phyloP scores from a whole-genome alignment of 768 basidiomycete species.

The Candolleomyces eurysporus region DNA sequence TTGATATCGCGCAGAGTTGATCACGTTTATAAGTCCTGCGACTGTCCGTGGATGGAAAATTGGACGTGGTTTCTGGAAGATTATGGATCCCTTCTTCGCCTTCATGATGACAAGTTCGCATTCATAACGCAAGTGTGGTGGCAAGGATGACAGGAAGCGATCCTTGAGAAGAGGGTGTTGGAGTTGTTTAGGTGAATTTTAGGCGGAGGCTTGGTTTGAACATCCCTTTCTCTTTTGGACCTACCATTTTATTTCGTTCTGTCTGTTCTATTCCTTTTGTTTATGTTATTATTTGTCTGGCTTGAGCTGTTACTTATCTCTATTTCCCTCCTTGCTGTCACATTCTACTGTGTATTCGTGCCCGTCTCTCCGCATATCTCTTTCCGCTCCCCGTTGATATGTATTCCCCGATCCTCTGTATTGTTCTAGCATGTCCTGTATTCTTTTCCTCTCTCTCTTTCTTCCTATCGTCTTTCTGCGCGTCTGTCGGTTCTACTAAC shows the following conservation, averaged over 20 bases:
- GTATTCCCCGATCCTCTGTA: conserved; percentile 3
- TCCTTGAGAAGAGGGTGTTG: background rate
- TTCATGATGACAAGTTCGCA: background rate
- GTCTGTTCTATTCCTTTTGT: background rate
- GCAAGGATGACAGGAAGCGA: background rate
- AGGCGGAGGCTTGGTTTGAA: conserved; percentile 2
- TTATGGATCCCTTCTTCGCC: background rate
- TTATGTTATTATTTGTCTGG: background rate
- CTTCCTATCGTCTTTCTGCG: background rate
- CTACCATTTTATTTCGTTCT: background rate
- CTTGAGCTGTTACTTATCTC: background rate
- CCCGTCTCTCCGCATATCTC: background rate
- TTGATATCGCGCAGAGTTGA: conserved; percentile 45
- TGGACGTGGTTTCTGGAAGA: background rate
- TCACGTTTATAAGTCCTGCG: background rate
- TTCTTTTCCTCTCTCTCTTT: background rate
- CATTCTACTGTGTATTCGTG: background rate
- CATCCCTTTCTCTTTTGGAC: background rate
- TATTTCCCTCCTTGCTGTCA: background rate
- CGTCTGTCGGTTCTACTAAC: background rate
- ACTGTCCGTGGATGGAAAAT: background rate
- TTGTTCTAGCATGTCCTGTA: background rate
- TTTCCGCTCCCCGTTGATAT: background rate
- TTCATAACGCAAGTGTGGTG: background rate
- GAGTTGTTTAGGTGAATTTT: background rate